Evolutionary conservation across 176 grass and related monocot species (phyloP).

Genomic region (Triticum timopheevii): DNA sequence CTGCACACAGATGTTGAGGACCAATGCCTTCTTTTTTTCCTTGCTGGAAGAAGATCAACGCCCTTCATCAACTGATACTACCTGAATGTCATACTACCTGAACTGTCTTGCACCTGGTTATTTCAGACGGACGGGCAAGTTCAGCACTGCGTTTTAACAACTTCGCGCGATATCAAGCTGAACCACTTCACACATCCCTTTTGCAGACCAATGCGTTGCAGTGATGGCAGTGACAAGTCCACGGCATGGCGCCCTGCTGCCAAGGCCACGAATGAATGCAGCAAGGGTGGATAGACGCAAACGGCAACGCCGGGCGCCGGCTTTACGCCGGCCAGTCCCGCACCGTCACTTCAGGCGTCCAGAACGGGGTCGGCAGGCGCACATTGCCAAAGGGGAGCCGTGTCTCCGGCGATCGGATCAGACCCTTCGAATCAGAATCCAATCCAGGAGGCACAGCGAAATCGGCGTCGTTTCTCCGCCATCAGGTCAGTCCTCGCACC

Average conservation of each 20-base stretch:
- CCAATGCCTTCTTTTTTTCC: no score
- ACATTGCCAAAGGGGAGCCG: conserved; percentile 21
- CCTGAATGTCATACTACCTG: background rate
- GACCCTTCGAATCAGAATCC: conserved; percentile 23
- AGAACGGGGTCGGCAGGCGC: conserved; percentile 28
- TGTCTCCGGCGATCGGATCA: background rate
- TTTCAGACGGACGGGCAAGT: background rate
- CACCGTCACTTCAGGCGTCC: conserved; percentile 22
- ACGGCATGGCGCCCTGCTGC: background rate
- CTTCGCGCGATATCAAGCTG: background rate
- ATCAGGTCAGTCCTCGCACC: conserved; percentile 42
- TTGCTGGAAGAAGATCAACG: no score
- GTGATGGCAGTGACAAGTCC: background rate
- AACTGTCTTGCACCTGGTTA: background rate
- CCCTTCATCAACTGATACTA: background rate
- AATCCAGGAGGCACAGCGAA: background rate
- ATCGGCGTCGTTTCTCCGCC: conserved; percentile 12
- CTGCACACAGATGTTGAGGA: background rate
- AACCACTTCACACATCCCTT: background rate
- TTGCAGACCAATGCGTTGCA: background rate
- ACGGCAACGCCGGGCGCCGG: background rate
- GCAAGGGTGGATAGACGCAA: background rate
- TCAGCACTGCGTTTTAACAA: background rate
- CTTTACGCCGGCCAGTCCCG: conserved; percentile 1
- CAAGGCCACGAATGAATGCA: background rate